Conservation (phyloP, 2,329 filamentous ascomycete species). For the Pseudogymnoascus sp. region DNA sequence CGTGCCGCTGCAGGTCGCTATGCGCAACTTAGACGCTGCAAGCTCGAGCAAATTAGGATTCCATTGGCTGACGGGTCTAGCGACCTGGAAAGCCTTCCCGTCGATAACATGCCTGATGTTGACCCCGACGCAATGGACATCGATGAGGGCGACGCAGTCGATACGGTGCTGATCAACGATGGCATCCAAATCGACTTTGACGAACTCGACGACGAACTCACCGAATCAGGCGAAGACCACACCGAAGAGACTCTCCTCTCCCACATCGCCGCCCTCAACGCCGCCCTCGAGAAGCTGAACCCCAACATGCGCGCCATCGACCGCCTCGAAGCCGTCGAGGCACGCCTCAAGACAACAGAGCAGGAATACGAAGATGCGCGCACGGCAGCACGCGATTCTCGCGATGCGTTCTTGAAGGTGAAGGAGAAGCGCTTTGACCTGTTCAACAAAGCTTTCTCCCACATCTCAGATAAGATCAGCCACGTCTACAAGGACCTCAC, state of each 20-base stretch:
- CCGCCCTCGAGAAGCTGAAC: slow-evolving; percentile 85
- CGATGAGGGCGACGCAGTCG: slow-evolving; percentile 62
- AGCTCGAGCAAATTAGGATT: slow-evolving; percentile 85
- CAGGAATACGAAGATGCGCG: slow-evolving; percentile 84
- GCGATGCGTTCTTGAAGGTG: slow-evolving; percentile 74
- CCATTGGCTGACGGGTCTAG: slow-evolving; percentile 66
- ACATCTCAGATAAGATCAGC: slow-evolving; percentile 91
- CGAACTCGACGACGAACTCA: slow-evolving; percentile 71
- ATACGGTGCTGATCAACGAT: slow-evolving; percentile 71
- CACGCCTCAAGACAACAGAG: slow-evolving; percentile 73
- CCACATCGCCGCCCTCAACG: slow-evolving; percentile 63
- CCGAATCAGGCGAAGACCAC: slow-evolving; percentile 62
- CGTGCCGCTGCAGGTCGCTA: slow-evolving; percentile 79
- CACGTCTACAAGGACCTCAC: slow-evolving; percentile 94
- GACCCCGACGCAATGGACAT: slow-evolving; percentile 90
- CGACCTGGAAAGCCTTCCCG: slow-evolving; percentile 71
- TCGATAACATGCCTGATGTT: slow-evolving; percentile 66
- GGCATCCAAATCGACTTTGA: slow-evolving; percentile 87
- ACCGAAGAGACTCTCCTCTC: slow-evolving; percentile 71
- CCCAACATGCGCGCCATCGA: slow-evolving; percentile 96
- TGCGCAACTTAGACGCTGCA: slow-evolving; percentile 75
- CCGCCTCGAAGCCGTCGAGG: slow-evolving; percentile 76
- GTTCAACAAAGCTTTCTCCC: slow-evolving; percentile 90
- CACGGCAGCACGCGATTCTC: slow-evolving; percentile 61
- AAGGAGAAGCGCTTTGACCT: slow-evolving; percentile 78